Evolutionary conservation across 305 asterid species (phyloP).

Genomic region (Solanum chacoense): DNA sequence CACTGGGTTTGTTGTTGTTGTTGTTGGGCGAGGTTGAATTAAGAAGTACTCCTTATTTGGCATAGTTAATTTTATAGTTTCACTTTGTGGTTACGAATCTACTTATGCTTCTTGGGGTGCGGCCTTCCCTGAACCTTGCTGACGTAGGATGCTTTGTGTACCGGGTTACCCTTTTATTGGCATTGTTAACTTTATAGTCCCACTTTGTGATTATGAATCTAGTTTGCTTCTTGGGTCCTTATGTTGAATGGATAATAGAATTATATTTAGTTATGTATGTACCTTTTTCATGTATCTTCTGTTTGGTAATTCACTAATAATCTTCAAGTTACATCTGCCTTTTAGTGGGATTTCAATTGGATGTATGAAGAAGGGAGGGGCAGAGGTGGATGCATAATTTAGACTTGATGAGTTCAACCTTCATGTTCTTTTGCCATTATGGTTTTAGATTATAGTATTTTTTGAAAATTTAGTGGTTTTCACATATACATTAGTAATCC

Average conservation of each 20-base stretch:
- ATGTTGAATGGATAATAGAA: background rate
- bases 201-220: background rate
- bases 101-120: background rate
- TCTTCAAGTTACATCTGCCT: background rate
- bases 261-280: background rate
- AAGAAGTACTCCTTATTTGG: background rate
- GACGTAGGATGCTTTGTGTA: background rate
- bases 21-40: background rate
- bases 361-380: background rate
- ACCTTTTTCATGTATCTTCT: background rate
- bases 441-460: background rate
- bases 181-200: background rate
- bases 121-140: background rate
- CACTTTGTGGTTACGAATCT: background rate
- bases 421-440: background rate
- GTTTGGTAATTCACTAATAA: background rate
- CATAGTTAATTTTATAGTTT: background rate
- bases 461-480: background rate
- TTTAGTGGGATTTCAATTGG: background rate
- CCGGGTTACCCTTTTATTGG: background rate
- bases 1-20: background rate
- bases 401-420: background rate
- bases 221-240: background rate
- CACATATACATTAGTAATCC: background rate
- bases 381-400: background rate